Conservation (phyloP, 2,329 filamentous ascomycete genomes). For the Paecilomyces fulvus region DNA sequence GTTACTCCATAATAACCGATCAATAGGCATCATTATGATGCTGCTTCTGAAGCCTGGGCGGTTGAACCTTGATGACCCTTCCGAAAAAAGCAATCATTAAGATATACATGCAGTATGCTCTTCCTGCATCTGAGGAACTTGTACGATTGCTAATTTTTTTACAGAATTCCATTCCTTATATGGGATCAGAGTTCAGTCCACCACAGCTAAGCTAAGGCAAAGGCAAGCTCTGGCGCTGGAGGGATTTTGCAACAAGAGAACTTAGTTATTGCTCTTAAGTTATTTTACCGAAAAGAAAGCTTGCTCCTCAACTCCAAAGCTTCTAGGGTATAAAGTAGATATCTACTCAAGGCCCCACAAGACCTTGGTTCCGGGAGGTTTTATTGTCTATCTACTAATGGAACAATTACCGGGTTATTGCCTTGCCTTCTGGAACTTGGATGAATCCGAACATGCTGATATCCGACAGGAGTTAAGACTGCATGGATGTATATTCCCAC, state of each 20-base stretch:
- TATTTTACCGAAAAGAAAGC: neutral
- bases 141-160: neutral
- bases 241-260: neutral
- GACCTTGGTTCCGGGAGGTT: neutral
- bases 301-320: neutral
- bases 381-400: neutral
- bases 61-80: neutral
- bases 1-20: too few species aligned
- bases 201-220: neutral
- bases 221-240: neutral
- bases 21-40: too few species aligned
- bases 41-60: neutral
- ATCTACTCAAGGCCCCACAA: neutral
- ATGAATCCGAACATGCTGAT: neutral
- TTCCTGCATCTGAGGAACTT: neutral
- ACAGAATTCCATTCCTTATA: neutral
- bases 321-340: neutral
- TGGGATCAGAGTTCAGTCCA: neutral
- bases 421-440: neutral
- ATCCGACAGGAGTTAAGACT: neutral
- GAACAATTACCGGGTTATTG: neutral
- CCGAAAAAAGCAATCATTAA: neutral
- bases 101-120: conserved; percentile 1
- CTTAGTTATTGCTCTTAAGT: neutral
- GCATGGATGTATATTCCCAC: neutral